These are phyloP conservation scores for Cardamine occulta DNA, from an alignment of 345 rosid species.

Conservation along the genomic window DNA sequence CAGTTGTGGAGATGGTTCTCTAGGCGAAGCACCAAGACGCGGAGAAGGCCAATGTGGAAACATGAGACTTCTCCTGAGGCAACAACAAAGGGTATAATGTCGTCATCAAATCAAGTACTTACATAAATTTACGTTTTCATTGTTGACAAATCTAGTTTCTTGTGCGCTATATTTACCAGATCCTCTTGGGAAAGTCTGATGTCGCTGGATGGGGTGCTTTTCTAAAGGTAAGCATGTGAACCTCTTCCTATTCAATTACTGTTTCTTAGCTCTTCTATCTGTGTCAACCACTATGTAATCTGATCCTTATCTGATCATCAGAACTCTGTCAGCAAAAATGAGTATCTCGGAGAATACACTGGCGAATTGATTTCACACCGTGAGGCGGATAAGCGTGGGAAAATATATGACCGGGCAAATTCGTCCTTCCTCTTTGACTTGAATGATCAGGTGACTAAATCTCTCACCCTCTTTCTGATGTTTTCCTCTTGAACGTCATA, in stretches of 20 bases:
- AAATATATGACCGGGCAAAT: slow-evolving; percentile 95
- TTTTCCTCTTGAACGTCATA: slow-evolving; percentile 11
- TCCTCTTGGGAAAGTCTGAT: slow-evolving; percentile 87
- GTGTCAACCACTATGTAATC: slow-evolving; percentile 2
- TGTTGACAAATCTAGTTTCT: slow-evolving; percentile 26
- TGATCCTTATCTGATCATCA: slow-evolving; percentile 45
- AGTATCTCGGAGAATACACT: slow-evolving; percentile 97
- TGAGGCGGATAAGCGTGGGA: slow-evolving; percentile 98
- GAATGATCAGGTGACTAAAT: slow-evolving; percentile 82
- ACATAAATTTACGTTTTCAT: neutral
- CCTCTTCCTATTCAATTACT: neutral
- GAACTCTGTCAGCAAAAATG: slow-evolving; percentile 94
- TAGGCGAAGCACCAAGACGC: slow-evolving; percentile 76
- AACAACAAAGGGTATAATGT: slow-evolving; percentile 83
- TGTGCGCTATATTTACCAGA: slow-evolving; percentile 48
- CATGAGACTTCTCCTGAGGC: slow-evolving; percentile 97
- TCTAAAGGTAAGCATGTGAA: slow-evolving; percentile 63
- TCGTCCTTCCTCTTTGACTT: slow-evolving; percentile 97
- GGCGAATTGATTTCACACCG: slow-evolving; percentile 94
- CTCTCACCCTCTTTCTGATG: slow-evolving; percentile 6
- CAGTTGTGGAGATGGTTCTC: slow-evolving; percentile 93
- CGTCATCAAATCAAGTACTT: neutral
- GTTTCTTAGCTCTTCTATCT: slow-evolving; percentile 19
- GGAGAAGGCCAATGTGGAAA: slow-evolving; percentile 99
- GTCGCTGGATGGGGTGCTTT: slow-evolving; percentile 99